Evolutionary conservation across 768 basidiomycete genomes (phyloP).

Genomic region (Tricholoma hemisulphureum): DNA sequence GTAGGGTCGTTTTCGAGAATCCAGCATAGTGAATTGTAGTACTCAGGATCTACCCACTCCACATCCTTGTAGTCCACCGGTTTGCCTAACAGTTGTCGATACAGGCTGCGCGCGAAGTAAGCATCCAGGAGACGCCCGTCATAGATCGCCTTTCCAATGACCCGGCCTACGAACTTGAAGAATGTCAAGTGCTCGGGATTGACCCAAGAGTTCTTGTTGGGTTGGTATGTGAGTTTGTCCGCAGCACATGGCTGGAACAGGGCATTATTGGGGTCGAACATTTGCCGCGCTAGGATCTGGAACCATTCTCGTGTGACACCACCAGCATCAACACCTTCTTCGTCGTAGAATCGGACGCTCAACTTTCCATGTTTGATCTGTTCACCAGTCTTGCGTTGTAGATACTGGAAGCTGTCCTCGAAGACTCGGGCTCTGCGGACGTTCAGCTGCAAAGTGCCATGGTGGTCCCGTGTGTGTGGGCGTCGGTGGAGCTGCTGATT

Average conservation of each 20-base stretch:
- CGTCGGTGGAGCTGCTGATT: constrained; percentile 88
- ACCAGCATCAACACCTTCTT: constrained; percentile 98
- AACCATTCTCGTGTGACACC: constrained; percentile 99
- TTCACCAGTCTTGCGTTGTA: constrained; percentile 88
- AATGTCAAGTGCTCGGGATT: constrained; percentile 95
- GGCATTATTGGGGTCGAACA: constrained; percentile 99
- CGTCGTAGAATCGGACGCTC: constrained; percentile 92
- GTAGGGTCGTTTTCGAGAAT: constrained; percentile 96
- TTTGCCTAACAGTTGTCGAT: constrained; percentile 91
- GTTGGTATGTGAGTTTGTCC: constrained; percentile 93
- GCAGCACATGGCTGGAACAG: constrained; percentile 98
- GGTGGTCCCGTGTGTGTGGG: constrained; percentile 75
- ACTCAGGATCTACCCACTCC: constrained; percentile 97
- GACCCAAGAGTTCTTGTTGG: constrained; percentile 89
- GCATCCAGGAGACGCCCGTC: constrained; percentile 96
- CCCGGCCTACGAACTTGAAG: constrained; percentile 98
- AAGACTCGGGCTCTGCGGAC: constrained; percentile 91
- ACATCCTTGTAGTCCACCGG: constrained; percentile 95
- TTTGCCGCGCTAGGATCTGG: constrained; percentile 95
- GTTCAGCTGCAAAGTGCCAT: constrained; percentile 81
- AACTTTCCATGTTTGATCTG: constrained; percentile 98
- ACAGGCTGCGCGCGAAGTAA: constrained; percentile 95
- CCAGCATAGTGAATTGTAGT: constrained; percentile 98
- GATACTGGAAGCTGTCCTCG: constrained; percentile 93
- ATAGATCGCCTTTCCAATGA: constrained; percentile 97